Evolutionary conservation across 2,329 filamentous ascomycete genomes (phyloP), one percentile per base, ranked within the genome.

Genomic region (Lachnellula willkommii): DNA sequence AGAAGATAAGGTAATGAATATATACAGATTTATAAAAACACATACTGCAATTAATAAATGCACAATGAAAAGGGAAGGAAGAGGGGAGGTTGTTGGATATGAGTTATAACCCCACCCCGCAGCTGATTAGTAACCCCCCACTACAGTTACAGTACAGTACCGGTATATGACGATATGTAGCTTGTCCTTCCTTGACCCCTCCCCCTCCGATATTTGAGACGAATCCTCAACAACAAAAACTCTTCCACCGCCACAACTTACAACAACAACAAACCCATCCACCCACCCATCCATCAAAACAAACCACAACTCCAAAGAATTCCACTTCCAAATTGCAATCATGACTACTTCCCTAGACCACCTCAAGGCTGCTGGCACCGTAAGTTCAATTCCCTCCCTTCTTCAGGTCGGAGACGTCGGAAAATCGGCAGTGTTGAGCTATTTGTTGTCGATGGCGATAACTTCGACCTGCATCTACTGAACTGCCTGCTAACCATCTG

Each of bases 271-370:
- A 52, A 40, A 45, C 40, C 43, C 32, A 49, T 32, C 36, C n/a
- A 39, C 36, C 14, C 17, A 17, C 14, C 1, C 37, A 12, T n/a
- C 22, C 37, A 8, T 17, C 20, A 20, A 20, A 17, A 45, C 22
- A 5, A 45, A 24, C 1, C 42, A 50, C 51, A 47, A 17, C 55
- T 20, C 42, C 9, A 11, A 45, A 22, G 1, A 45, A 45, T 2
- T 5, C 6, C 42, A 45, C 20, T 5, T 14, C 28, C 53, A 28
- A 60, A 58, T 53, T 50, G 53, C 60, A 62, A 68, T 60, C 58
- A 96, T 96, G 92, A 77, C 90, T 76, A 87, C 79, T 76, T 90
- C 92, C 76, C 88, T 99, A 70, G 94, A 97, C 70, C 92, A 97
- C 80, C 85, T 99, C 75, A 99, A 99, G 84, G 86, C 90, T 80